phyloP scores from a whole-genome alignment of 768 basidiomycete genomes.

The Suillus discolor region DNA sequence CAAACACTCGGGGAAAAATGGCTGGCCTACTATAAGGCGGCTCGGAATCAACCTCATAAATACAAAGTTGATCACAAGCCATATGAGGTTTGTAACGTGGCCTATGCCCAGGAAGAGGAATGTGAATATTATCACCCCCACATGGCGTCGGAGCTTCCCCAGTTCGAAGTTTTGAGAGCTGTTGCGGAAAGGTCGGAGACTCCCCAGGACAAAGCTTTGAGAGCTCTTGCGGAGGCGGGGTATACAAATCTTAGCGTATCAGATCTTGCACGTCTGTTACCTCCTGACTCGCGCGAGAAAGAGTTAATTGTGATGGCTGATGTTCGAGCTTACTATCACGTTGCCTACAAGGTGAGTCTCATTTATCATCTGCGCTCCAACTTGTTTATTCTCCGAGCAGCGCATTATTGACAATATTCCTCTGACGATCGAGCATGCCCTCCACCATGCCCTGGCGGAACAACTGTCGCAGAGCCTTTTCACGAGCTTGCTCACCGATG shows the following conservation, averaged over 20 bases:
- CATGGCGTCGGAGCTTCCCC: no score
- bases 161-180: no score
- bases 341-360: conserved; percentile 46
- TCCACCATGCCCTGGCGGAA: conserved; percentile 42
- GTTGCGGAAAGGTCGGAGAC: no score
- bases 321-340: conserved; percentile 51
- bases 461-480: conserved; percentile 40
- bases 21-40: conserved; percentile 17
- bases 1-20: conserved; percentile 16
- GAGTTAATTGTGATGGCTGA: conserved; percentile 50
- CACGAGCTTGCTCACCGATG: conserved; percentile 30
- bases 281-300: conserved; percentile 28
- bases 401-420: conserved; percentile 59
- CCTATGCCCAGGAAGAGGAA: no score
- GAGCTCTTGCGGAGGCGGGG: conserved; percentile 32
- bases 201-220: conserved; percentile 22
- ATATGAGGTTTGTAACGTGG: no score
- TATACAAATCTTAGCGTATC: conserved; percentile 20
- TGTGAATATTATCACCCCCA: no score
- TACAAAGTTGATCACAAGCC: no score
- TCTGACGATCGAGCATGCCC: conserved; percentile 46
- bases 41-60: no score
- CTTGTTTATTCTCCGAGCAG: conserved; percentile 30
- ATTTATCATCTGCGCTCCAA: conserved; percentile 1
- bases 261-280: conserved; percentile 23